Conservation (phyloP, 2,329 filamentous ascomycete genomes). For the Pseudopyricularia cyperi region DNA sequence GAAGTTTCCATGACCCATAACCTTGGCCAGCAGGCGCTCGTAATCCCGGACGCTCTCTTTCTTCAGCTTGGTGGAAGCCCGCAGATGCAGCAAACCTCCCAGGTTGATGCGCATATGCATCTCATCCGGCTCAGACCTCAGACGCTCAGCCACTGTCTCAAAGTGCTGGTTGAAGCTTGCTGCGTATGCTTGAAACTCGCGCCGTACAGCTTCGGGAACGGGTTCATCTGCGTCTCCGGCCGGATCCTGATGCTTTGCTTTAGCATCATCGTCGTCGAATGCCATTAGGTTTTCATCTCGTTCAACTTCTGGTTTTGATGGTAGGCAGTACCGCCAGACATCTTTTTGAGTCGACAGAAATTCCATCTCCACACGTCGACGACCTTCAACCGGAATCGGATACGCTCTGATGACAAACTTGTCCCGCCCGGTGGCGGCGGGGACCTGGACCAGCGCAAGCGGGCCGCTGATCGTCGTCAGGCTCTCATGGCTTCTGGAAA, state of each 20-base stretch:
- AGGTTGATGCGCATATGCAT: conserved; percentile 6
- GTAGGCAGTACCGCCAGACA: neutral
- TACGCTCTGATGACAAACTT: neutral
- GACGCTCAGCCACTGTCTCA: neutral
- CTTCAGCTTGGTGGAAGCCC: neutral
- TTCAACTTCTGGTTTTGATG: neutral
- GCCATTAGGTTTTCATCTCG: neutral
- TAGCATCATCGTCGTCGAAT: neutral
- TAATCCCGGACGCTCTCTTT: neutral
- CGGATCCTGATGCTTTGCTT: neutral
- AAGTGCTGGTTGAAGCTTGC: neutral
- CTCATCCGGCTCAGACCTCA: neutral
- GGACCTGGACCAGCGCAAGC: neutral
- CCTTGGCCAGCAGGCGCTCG: neutral
- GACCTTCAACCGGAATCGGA: neutral
- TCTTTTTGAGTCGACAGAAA: neutral
- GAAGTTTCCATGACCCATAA: neutral
- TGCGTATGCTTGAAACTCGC: neutral
- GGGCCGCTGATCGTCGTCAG: neutral
- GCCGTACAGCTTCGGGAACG: neutral
- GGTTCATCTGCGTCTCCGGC: neutral
- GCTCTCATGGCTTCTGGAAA: neutral
- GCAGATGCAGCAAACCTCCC: neutral
- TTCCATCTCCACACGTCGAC: neutral
- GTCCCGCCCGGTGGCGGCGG: neutral